Base-by-base conservation (phyloP, 805 yeast genomes). In the Millerago galiae region DNA sequence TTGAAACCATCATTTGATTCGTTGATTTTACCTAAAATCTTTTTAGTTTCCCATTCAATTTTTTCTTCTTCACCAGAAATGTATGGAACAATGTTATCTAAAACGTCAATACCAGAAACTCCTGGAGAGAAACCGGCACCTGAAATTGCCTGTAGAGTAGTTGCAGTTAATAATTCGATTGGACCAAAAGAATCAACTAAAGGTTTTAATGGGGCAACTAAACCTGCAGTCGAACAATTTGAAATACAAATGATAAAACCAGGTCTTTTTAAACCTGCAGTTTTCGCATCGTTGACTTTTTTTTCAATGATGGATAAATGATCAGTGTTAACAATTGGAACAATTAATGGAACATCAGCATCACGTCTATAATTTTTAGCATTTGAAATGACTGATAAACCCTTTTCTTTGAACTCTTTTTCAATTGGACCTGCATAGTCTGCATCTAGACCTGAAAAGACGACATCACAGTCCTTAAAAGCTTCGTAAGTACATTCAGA, bases 121-220 rank as follows among this genome's bases (percentile, higher is more conserved):
- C 99, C 99, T 38, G 99, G 99, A 9, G 96, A 85, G 63, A 86
- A 93, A 3, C 99, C 99, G 17, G 95, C 99, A 55, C 99, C 99
- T 4, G 98, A 90, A 51, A 93, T 87, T 31, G 99, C 99, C 65
- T 93, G 99, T 64, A 93, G 66, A 13, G 99, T 93, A 42, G 97
- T 87, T 38, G 95, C 77, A 12, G 95, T 82, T 53, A 91, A 75
- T 18, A 81, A 74, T 45, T 86, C 90, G 46, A 93, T 77, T 35
- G 98, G 97, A 38, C 98, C 99, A 60, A 86, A 91, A 38, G 71
- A 66, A 46, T 89, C 95, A 40, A 83, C 84, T 56, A 93, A 72
- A n/a, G 99, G 98, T 61, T 87, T 88, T 61, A 93, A 72, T 38
- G 98, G 98, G 12, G 96, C 96, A 16, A 93, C 98, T 44, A 93